Evolutionary conservation across 441 rosid genomes (phyloP).

Genomic region (Aleurites moluccanus): DNA sequence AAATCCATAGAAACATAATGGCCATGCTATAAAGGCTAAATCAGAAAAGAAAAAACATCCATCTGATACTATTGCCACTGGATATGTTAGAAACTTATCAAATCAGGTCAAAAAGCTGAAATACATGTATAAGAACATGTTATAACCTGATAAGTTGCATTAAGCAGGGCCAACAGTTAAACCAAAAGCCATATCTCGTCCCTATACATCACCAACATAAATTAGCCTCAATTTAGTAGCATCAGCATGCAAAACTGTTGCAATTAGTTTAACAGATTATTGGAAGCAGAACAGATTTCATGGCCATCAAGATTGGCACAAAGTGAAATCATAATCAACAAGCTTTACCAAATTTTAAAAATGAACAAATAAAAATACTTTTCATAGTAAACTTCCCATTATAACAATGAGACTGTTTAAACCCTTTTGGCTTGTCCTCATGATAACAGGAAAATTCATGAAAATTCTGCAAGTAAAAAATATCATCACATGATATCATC

Average conservation of each 20-base stretch:
- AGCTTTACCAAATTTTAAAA: not conserved
- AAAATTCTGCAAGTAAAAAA: not conserved
- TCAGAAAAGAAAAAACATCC: not conserved
- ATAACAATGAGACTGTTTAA: not conserved
- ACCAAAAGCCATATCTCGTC: conserved; percentile 20
- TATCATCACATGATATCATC: not conserved
- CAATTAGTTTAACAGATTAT: not conserved
- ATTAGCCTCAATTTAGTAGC: conserved; percentile 17
- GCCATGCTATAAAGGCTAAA: not conserved
- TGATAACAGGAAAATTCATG: not conserved
- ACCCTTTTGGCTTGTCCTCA: not conserved
- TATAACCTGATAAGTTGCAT: conserved; percentile 27
- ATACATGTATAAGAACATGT: conserved; percentile 11
- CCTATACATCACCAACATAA: conserved; percentile 23
- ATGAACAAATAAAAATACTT: not conserved
- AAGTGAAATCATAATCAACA: not conserved
- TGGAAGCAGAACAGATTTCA: not conserved
- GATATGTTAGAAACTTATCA: not conserved
- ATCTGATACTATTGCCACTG: not conserved
- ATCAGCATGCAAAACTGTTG: not conserved
- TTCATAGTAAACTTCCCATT: not conserved
- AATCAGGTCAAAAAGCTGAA: conserved; percentile 9
- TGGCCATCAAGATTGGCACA: not conserved
- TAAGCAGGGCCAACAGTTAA: conserved; percentile 12
- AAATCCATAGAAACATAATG: not conserved